A percentile compares a stretch with the other conserved stretches of the same genome.
These are phyloP conservation scores for Neurospora intermedia DNA, from an alignment of 495 filamentous ascomycete genomes.

Conservation along the genomic window DNA sequence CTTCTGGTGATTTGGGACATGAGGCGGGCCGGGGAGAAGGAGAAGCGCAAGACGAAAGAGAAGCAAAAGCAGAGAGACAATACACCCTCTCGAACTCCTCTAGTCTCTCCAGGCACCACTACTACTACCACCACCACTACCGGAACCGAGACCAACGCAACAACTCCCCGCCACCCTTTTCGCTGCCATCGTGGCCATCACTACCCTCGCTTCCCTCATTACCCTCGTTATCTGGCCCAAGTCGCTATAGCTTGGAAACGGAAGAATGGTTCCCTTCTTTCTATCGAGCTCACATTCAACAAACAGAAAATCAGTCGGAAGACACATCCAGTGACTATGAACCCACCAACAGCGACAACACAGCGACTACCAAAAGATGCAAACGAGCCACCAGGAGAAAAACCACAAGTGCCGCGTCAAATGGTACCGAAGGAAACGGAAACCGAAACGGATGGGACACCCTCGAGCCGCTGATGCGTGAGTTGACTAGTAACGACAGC, in stretches of 20 bases:
- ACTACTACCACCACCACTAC: not conserved
- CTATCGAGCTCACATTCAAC: not conserved
- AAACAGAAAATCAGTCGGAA: not conserved
- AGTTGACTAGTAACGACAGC: not conserved
- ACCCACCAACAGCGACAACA: not conserved
- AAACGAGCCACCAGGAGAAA: not conserved
- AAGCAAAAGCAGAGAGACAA: not conserved
- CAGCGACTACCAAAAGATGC: not conserved
- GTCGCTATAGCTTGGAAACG: not conserved
- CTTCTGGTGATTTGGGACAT: not conserved
- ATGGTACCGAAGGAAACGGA: not conserved
- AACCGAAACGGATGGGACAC: slow-evolving; percentile 2
- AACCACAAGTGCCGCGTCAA: not conserved
- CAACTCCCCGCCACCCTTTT: not conserved
- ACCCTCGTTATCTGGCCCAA: not conserved
- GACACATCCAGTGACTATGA: not conserved
- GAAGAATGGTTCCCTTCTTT: not conserved
- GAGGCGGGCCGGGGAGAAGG: not conserved
- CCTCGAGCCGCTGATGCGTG: slow-evolving; percentile 14
- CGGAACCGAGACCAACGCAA: not conserved
- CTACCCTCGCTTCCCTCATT: not conserved
- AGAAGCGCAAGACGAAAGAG: not conserved
- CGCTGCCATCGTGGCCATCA: not conserved
- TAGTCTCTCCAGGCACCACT: not conserved
- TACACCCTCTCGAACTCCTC: not conserved